Evolutionary conservation across 148 eudicot species (phyloP).

Genomic region (Silene conica): DNA sequence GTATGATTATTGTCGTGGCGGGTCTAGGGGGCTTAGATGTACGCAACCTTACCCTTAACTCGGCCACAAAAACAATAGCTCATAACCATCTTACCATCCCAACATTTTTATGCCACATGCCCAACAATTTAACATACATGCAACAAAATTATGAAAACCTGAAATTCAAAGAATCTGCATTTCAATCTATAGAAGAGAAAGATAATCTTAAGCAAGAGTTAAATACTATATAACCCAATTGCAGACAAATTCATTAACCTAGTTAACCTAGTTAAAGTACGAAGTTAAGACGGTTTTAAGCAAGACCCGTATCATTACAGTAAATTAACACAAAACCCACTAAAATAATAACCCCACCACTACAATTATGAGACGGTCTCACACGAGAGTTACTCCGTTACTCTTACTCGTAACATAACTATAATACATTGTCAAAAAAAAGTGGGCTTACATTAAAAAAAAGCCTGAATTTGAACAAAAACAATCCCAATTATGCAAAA

Average conservation of each 20-base stretch:
- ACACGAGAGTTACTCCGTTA: conserved; percentile 2
- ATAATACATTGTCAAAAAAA: background rate
- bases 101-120: background rate
- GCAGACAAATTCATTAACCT: background rate
- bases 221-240: conserved; percentile 13
- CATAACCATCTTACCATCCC: background rate
- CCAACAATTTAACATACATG: conserved; percentile 5
- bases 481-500: no score
- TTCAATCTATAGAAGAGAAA: background rate
- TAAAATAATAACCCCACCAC: background rate
- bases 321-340: background rate
- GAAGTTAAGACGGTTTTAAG: no score
- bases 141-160: conserved; percentile 2
- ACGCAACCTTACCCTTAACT: background rate
- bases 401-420: background rate
- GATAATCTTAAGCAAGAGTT: background rate
- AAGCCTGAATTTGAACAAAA: no score
- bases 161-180: conserved; percentile 19
- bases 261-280: no score
- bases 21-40: no score
- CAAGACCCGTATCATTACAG: conserved; percentile 18
- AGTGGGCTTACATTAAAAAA: conserved; percentile 42
- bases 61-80: background rate
- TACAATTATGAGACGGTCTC: background rate
- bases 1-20: no score